Percentiles rank a stretch among this genome's conserved stretches.
Conservation (phyloP, 2,329 filamentous ascomycete genomes). For the Colletotrichum sojae region DNA sequence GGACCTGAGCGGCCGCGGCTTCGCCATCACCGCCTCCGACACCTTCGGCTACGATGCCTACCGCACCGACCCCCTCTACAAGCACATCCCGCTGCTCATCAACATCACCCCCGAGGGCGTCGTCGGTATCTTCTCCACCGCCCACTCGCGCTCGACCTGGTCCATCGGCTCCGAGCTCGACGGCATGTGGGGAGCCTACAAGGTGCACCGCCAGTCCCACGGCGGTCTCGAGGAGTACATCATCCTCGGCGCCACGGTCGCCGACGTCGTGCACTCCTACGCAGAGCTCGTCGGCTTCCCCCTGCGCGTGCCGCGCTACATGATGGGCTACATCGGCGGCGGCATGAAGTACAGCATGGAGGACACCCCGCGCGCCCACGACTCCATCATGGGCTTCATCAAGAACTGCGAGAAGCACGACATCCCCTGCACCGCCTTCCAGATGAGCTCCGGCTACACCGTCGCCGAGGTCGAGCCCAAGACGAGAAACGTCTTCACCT, state of each 20-base stretch:
- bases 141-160: constrained; percentile 75
- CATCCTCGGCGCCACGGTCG: constrained; percentile 75
- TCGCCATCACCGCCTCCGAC: constrained; percentile 78
- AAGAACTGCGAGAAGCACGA: constrained; percentile 73
- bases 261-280: constrained; percentile 76
- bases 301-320: constrained; percentile 77
- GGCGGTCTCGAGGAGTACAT: constrained; percentile 81
- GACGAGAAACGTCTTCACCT: constrained; percentile 79
- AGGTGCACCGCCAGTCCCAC: constrained; percentile 80
- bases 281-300: constrained; percentile 79
- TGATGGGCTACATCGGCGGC: constrained; percentile 80
- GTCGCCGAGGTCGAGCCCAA: constrained; percentile 77
- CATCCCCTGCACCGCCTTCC: constrained; percentile 79
- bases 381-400: constrained; percentile 73
- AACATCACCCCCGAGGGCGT: constrained; percentile 75
- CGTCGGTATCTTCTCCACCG: constrained; percentile 77
- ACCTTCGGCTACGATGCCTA: constrained; percentile 82
- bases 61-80: constrained; percentile 80
- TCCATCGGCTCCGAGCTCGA: constrained; percentile 81
- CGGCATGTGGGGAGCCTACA: constrained; percentile 82
- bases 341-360: constrained; percentile 70
- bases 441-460: constrained; percentile 82
- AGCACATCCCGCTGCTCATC: constrained; percentile 81
- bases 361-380: constrained; percentile 65
- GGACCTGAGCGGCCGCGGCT: constrained; percentile 77